phyloP scores from a whole-genome alignment of 1,284 basidiomycete species.

The Rhizoctonia solani region DNA sequence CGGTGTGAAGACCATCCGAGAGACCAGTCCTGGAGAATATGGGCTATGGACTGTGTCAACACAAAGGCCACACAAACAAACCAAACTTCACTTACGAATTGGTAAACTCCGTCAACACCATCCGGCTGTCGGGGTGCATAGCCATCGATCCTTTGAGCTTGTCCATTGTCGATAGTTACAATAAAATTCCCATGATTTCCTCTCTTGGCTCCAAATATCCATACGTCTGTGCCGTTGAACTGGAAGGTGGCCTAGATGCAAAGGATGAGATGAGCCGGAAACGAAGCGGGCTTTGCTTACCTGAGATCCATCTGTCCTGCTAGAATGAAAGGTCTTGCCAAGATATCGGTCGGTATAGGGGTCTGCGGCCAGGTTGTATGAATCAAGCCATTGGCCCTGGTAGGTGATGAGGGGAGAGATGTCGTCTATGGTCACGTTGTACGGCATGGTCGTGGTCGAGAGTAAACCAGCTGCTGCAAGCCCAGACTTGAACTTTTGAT shows the following conservation, averaged over 20 bases:
- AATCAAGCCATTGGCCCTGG: conserved; percentile 11
- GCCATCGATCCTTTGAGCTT: conserved; percentile 6
- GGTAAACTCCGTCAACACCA: conserved; percentile 19
- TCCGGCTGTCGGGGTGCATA: conserved; percentile 10
- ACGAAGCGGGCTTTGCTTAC: neutral
- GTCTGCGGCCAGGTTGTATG: neutral
- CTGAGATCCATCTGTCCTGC: neutral
- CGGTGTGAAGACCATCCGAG: neutral
- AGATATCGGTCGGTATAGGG: conserved; percentile 1
- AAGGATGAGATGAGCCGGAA: neutral
- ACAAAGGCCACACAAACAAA: neutral
- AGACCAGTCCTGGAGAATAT: neutral
- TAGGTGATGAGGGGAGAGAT: conserved; percentile 27
- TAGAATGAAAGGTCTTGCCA: conserved; percentile 3
- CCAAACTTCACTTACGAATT: neutral
- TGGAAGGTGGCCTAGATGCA: neutral
- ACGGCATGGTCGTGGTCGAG: conserved; percentile 12
- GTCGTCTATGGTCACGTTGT: conserved; percentile 32
- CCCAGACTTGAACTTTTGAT: neutral
- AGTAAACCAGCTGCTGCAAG: neutral
- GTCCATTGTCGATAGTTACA: conserved; percentile 5
- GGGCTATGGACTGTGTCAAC: neutral
- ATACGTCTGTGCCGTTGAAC: conserved; percentile 23
- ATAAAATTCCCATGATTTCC: conserved; percentile 1
- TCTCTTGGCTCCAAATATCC: conserved; percentile 29